A percentile compares a stretch with the other conserved stretches of the same genome.
Conservation (phyloP, 2,329 filamentous ascomycete genomes). For the Emericellopsis atlantica region DNA sequence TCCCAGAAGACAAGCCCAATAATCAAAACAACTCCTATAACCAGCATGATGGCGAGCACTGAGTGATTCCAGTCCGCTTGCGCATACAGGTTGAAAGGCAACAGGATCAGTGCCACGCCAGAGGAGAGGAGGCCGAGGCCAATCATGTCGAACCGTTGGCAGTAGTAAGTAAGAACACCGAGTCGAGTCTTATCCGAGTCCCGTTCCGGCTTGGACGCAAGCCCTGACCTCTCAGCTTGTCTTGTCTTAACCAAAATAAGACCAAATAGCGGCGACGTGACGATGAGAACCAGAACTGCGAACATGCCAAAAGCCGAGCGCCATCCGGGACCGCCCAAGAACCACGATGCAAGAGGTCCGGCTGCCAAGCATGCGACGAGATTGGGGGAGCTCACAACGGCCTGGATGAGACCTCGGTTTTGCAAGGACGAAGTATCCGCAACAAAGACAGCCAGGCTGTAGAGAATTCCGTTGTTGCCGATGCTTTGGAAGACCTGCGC, state of each 20-base stretch:
- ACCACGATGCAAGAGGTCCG: constrained; percentile 38
- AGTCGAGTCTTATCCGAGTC: constrained; percentile 17
- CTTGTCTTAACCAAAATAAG: constrained; percentile 45
- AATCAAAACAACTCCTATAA: constrained; percentile 36
- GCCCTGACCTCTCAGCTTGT: constrained; percentile 29
- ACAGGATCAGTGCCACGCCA: constrained; percentile 53
- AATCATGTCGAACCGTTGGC: constrained; percentile 49
- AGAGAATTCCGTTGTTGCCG: constrained; percentile 30
- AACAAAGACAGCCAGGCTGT: constrained; percentile 43
- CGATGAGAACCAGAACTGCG: constrained; percentile 46
- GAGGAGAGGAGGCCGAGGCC: constrained; percentile 48
- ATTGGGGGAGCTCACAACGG: constrained; percentile 52
- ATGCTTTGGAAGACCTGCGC: constrained; percentile 55
- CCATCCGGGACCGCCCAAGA: constrained; percentile 42
- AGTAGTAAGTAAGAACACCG: constrained; percentile 22
- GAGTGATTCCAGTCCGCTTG: constrained; percentile 29
- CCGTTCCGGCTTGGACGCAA: constrained; percentile 3
- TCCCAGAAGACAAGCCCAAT: constrained; percentile 24
- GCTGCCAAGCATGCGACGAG: constrained; percentile 55
- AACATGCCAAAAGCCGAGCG: constrained; percentile 58
- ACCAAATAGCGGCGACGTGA: constrained; percentile 40
- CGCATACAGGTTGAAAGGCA: constrained; percentile 51
- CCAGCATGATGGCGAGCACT: constrained; percentile 40
- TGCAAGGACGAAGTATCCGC: constrained; percentile 54
- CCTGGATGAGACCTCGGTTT: constrained; percentile 52